Evolutionary conservation across 768 basidiomycete species (phyloP).

Genomic region (Lentinus tigrinus): DNA sequence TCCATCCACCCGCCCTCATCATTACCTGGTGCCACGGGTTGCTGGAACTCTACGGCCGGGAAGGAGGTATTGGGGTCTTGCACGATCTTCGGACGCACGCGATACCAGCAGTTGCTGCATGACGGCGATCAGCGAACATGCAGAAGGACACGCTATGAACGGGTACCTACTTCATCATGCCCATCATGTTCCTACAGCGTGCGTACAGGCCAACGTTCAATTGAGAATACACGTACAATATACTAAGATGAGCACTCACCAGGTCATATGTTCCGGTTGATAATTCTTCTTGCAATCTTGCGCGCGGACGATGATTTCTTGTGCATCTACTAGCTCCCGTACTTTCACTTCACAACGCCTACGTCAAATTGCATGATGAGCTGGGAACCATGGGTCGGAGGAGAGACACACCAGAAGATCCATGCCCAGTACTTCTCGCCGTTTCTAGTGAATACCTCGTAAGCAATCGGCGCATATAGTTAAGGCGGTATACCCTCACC

Average conservation of each 20-base stretch:
- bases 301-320: constrained; percentile 17
- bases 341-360: constrained; percentile 20
- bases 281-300: constrained; percentile 16
- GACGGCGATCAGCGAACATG: background rate
- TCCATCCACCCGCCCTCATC: constrained; percentile 23
- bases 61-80: constrained; percentile 5
- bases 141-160: background rate
- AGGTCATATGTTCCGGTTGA: constrained; percentile 21
- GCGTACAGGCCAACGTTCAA: background rate
- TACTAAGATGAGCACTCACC: background rate
- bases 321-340: constrained; percentile 4
- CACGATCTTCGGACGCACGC: constrained; percentile 8
- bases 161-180: constrained; percentile 22
- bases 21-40: constrained; percentile 17
- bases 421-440: constrained; percentile 24
- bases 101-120: constrained; percentile 22
- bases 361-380: background rate
- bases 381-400: background rate
- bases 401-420: constrained; percentile 18
- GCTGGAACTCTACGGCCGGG: constrained; percentile 10
- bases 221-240: background rate
- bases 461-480: too few relatives aligned
- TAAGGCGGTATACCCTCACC: background rate
- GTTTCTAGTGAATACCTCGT: constrained; percentile 1
- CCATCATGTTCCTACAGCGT: constrained; percentile 17